Evolutionary conservation across 2,329 filamentous ascomycete species (phyloP).

Genomic region (Sarocladium oryzae): DNA sequence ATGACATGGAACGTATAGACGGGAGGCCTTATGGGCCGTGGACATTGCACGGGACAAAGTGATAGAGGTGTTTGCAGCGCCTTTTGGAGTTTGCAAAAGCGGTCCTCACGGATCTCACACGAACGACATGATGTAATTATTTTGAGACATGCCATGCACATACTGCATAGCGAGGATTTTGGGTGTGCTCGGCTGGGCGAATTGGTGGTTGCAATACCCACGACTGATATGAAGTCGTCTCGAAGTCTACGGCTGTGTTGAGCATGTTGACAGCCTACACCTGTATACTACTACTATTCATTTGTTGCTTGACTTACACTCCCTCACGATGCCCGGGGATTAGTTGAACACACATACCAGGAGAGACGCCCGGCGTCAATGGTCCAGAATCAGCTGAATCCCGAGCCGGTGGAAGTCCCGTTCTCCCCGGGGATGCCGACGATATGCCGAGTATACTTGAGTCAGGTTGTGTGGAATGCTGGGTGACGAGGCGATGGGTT

Average conservation of each 20-base stretch:
- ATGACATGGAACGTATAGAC: conserved; percentile 1
- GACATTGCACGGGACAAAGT: background rate
- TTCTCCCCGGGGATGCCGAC: background rate
- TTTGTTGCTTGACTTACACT: no score
- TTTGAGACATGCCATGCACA: background rate
- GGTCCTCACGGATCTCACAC: conserved; percentile 1
- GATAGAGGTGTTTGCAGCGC: background rate
- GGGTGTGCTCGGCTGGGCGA: background rate
- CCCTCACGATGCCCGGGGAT: background rate
- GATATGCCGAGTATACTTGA: background rate
- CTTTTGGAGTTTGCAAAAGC: background rate
- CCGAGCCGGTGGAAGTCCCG: conserved; percentile 3
- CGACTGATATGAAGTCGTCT: background rate
- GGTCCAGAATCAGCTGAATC: background rate
- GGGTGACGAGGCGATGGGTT: background rate
- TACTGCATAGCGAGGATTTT: background rate
- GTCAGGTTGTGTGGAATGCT: conserved; percentile 1
- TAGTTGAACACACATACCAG: background rate
- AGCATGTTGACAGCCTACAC: background rate
- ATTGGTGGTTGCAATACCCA: background rate
- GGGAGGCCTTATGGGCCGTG: background rate
- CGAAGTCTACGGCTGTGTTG: background rate
- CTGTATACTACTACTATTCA: background rate
- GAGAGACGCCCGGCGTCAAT: background rate
- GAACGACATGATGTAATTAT: background rate